Evolutionary conservation across 345 rosid genomes (phyloP).

Genomic region (Microthlaspi erraticum): DNA sequence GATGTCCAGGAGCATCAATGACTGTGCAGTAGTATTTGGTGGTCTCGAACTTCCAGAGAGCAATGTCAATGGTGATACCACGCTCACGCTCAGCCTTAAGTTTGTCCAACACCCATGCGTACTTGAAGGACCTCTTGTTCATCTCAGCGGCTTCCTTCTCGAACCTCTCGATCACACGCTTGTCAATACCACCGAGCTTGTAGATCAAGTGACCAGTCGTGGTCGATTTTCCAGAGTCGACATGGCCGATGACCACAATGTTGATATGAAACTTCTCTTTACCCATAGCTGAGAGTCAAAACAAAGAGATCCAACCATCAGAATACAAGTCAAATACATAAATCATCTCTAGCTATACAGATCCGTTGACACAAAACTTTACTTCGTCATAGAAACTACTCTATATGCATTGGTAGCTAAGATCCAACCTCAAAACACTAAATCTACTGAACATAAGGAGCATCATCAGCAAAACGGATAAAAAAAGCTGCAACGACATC

Average conservation of each 20-base stretch:
- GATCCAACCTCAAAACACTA: background rate
- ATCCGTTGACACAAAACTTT: background rate
- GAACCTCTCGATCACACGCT: no score
- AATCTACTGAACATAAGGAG: fast-evolving
- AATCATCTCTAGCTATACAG: background rate
- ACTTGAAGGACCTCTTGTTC: no score
- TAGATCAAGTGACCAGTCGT: no score
- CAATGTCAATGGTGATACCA: no score
- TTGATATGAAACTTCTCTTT: conserved; percentile 80
- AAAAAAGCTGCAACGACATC: no score
- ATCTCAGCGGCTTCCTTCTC: no score
- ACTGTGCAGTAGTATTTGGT: no score
- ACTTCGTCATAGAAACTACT: background rate
- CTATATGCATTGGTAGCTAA: background rate
- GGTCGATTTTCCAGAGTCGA: conserved; percentile 88
- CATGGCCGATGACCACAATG: conserved; percentile 90
- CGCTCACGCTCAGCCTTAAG: no score
- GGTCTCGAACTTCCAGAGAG: no score
- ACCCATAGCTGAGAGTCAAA: conserved; percentile 55
- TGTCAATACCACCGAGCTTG: no score
- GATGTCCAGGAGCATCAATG: no score
- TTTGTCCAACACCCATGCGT: no score
- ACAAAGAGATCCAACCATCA: background rate
- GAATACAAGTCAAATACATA: background rate
- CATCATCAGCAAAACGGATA: background rate